Evolutionary conservation across 2,329 filamentous ascomycete genomes (phyloP).

Genomic region (Ramularia endophylla): DNA sequence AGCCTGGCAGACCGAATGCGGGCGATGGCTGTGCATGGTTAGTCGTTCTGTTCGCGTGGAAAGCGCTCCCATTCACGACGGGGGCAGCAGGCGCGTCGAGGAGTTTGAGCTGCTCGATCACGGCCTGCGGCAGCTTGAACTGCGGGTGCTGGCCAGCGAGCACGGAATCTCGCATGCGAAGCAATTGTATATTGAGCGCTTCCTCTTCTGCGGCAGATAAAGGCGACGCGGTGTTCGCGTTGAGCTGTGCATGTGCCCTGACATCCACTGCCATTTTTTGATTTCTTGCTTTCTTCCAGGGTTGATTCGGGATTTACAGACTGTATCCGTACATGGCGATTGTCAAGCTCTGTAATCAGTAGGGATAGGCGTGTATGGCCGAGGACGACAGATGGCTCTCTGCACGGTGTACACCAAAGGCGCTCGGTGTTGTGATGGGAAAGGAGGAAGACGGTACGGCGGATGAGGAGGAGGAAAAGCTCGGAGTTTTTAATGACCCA

Average conservation of each 20-base stretch:
- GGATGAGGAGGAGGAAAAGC: background rate
- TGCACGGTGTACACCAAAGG: constrained; percentile 2
- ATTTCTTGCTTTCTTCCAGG: constrained; percentile 6
- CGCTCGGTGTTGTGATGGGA: background rate
- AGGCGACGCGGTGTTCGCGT: constrained; percentile 7
- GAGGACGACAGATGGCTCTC: background rate
- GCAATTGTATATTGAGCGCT: constrained; percentile 64
- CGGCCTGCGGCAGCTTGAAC: constrained; percentile 52
- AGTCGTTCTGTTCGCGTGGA: constrained; percentile 18
- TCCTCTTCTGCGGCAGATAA: constrained; percentile 27
- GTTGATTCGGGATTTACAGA: constrained; percentile 12
- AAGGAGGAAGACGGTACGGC: background rate
- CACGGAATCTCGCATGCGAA: constrained; percentile 74
- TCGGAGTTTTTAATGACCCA: background rate
- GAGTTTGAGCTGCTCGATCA: constrained; percentile 35
- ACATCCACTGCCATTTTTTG: constrained; percentile 16
- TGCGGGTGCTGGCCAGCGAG: constrained; percentile 67
- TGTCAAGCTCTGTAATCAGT: constrained; percentile 3
- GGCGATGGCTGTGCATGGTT: constrained; percentile 19
- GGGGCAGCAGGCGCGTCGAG: constrained; percentile 6
- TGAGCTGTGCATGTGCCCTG: constrained; percentile 3
- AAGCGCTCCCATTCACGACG: constrained; percentile 14
- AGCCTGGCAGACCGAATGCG: constrained; percentile 19
- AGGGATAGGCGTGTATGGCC: constrained; percentile 2
- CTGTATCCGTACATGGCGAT: constrained; percentile 13